These are phyloP conservation scores for Penicillium diatomitis DNA, from an alignment of 495 filamentous ascomycete genomes.

Conservation along the genomic window DNA sequence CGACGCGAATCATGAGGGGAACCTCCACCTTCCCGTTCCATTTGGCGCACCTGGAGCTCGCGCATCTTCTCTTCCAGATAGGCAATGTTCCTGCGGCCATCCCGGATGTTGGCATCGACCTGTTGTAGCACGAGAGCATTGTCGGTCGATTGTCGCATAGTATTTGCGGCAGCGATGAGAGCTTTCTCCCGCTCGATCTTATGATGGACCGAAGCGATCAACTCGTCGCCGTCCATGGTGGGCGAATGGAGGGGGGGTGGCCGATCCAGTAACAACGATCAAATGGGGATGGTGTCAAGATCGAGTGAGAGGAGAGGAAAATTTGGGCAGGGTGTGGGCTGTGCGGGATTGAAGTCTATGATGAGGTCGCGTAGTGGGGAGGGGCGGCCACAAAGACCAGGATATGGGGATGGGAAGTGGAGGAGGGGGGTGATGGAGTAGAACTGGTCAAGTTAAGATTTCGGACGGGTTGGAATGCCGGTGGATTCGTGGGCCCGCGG, in stretches of 20 bases:
- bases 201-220: slow-evolving; percentile 77
- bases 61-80: slow-evolving; percentile 87
- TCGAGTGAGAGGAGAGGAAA: slow-evolving; percentile 3
- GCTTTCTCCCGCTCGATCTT: slow-evolving; percentile 98
- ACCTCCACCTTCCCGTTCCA: slow-evolving; percentile 46
- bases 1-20: slow-evolving; percentile 29
- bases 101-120: slow-evolving; percentile 85
- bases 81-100: slow-evolving; percentile 82
- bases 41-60: slow-evolving; percentile 74
- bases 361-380: neutral
- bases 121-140: slow-evolving; percentile 83
- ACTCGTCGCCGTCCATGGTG: slow-evolving; percentile 57
- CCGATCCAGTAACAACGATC: neutral
- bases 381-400: neutral
- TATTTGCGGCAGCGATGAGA: slow-evolving; percentile 85
- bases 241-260: slow-evolving; percentile 10
- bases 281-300: neutral
- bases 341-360: neutral
- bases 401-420: neutral
- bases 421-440: slow-evolving; percentile 1
- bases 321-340: slow-evolving; percentile 1
- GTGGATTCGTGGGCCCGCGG: too few species aligned
- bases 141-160: slow-evolving; percentile 90
- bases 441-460: neutral
- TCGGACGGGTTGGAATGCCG: too few species aligned